phyloP scores from a whole-genome alignment of 1,139 yeast species.

The Saccharomyces pastorianus region DNA sequence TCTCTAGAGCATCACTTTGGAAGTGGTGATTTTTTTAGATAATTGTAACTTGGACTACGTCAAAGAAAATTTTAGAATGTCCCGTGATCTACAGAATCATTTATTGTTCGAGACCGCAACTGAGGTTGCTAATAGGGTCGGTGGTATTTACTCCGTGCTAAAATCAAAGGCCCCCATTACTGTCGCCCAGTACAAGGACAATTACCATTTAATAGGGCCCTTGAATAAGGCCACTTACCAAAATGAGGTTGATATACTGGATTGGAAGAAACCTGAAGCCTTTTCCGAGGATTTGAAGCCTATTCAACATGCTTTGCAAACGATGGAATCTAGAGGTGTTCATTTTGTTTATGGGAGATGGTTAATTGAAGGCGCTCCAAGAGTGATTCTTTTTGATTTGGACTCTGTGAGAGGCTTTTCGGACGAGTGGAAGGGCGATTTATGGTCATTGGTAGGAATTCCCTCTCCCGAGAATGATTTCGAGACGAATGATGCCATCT shows the following conservation, averaged over 20 bases:
- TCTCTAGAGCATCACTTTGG: background rate
- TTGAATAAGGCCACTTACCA: constrained; percentile 70
- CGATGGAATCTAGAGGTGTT: constrained; percentile 69
- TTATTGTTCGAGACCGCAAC: constrained; percentile 89
- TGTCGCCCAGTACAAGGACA: constrained; percentile 79
- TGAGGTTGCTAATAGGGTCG: constrained; percentile 93
- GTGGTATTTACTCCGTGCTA: constrained; percentile 92
- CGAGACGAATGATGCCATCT: constrained; percentile 84
- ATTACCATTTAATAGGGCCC: constrained; percentile 84
- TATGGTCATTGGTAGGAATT: constrained; percentile 84
- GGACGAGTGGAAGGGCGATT: constrained; percentile 87
- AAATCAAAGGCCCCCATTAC: constrained; percentile 95
- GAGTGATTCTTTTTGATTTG: constrained; percentile 79
- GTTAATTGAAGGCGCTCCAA: constrained; percentile 94
- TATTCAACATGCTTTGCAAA: constrained; percentile 37
- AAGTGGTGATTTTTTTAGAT: background rate
- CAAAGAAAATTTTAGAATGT: constrained; percentile 34
- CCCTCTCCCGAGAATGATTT: constrained; percentile 84
- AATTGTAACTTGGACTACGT: background rate
- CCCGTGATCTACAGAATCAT: constrained; percentile 72
- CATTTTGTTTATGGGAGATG: constrained; percentile 83
- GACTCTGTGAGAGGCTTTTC: constrained; percentile 58
- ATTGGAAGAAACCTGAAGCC: constrained; percentile 53
- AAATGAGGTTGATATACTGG: constrained; percentile 83
- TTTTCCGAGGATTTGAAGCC: constrained; percentile 25